Conservation (phyloP, 2,329 filamentous ascomycete genomes). For the Diaporthe caulivora region DNA sequence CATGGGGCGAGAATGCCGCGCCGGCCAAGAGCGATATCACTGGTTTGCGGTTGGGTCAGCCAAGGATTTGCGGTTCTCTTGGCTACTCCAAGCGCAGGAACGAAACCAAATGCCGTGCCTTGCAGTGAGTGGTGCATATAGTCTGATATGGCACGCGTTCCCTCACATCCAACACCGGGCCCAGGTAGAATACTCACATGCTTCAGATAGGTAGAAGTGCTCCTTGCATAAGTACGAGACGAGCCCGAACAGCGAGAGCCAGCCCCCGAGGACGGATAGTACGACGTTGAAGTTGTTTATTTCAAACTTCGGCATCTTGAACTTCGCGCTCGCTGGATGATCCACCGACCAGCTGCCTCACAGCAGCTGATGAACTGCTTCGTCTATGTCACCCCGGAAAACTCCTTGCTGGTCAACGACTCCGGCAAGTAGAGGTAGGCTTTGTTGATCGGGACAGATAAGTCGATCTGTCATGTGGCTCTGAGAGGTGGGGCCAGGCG, state of each 20-base stretch:
- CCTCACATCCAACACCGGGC: background rate
- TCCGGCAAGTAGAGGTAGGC: constrained; percentile 47
- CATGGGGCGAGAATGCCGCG: constrained; percentile 82
- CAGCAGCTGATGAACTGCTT: background rate
- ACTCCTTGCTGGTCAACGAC: constrained; percentile 52
- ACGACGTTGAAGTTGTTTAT: constrained; percentile 85
- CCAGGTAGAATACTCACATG: constrained; percentile 73
- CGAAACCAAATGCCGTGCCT: background rate
- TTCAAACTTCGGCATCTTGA: constrained; percentile 56
- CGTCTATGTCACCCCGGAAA: constrained; percentile 53
- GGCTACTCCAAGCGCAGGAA: background rate
- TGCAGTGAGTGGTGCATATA: no score
- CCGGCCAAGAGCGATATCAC: constrained; percentile 88
- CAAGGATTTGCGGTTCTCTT: background rate
- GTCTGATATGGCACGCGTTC: background rate
- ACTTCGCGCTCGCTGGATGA: background rate
- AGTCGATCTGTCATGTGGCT: constrained; percentile 21
- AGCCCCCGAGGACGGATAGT: constrained; percentile 84
- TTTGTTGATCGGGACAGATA: constrained; percentile 41
- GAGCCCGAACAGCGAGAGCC: constrained; percentile 89
- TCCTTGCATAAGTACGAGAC: constrained; percentile 93
- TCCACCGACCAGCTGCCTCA: no score
- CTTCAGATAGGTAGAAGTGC: constrained; percentile 90
- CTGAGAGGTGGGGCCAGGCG: background rate
- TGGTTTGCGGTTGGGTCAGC: constrained; percentile 49